Conservation (phyloP, 768 basidiomycete genomes). For the Phlebiopsis gigantea region DNA sequence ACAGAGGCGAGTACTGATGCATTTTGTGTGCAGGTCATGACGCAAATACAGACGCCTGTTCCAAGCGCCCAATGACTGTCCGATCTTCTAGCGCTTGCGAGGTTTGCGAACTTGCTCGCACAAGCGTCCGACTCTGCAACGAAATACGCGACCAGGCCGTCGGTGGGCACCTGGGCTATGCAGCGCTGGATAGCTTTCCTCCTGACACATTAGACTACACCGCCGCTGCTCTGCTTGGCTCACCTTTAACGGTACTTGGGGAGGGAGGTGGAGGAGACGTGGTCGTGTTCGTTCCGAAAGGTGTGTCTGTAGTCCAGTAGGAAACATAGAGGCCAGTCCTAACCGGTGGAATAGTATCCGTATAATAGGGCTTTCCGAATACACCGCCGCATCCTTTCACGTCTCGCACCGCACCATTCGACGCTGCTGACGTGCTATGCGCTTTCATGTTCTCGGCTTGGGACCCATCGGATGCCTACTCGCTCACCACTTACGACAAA, state of each 20-base stretch:
- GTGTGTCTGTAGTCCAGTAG: not conserved
- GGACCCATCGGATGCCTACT: constrained; percentile 83
- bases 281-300: constrained; percentile 4
- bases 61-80: not conserved
- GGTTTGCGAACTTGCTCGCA: not conserved
- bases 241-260: not conserved
- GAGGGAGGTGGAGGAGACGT: constrained; percentile 6
- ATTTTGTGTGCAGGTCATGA: no score
- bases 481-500: constrained; percentile 69
- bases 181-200: not conserved
- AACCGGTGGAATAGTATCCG: not conserved
- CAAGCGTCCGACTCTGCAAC: not conserved
- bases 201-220: not conserved
- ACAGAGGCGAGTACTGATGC: no score
- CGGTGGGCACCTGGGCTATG: constrained; percentile 2
- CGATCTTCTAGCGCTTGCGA: constrained; percentile 3
- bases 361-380: not conserved
- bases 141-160: not conserved
- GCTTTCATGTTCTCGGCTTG: constrained; percentile 71
- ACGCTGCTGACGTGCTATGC: constrained; percentile 39
- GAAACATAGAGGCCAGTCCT: not conserved
- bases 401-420: not conserved
- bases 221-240: not conserved
- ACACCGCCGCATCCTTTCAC: not conserved
- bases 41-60: no score